Percentiles rank a stretch among this genome's conserved stretches.
Conservation (phyloP, 495 filamentous ascomycete species). For the Sporormia fimetaria region DNA sequence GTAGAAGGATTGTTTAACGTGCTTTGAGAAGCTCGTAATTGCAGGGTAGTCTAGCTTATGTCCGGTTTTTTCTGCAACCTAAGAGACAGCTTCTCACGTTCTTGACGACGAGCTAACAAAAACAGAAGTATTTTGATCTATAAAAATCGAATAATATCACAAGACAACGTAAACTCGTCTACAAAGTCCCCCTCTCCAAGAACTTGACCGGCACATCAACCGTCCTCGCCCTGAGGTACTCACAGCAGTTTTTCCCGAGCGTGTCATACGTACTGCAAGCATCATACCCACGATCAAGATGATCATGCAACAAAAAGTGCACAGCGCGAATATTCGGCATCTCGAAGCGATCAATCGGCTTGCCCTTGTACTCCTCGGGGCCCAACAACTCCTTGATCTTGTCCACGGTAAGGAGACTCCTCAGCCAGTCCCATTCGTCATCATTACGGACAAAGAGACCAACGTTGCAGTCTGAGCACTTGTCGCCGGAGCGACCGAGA, state of each 20-base stretch:
- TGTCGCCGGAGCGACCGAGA: conserved; percentile 27
- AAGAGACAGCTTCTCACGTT: too few species aligned
- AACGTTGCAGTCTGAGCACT: conserved; percentile 28
- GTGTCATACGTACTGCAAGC: conserved; percentile 21
- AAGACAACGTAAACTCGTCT: not conserved
- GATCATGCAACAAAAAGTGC: conserved; percentile 25
- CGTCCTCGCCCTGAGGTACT: conserved; percentile 23
- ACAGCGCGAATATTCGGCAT: conserved; percentile 22
- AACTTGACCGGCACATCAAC: conserved; percentile 22
- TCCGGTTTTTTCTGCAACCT: too few species aligned
- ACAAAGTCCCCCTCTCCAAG: conserved; percentile 17
- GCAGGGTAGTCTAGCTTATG: too few species aligned
- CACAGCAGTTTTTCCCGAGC: conserved; percentile 24
- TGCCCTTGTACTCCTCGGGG: conserved; percentile 14
- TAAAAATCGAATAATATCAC: not conserved
- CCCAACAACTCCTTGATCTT: conserved; percentile 23
- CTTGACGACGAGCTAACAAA: too few species aligned
- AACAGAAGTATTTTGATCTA: too few species aligned
- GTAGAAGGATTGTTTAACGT: too few species aligned
- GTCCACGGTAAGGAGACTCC: conserved; percentile 11
- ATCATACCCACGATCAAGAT: conserved; percentile 25
- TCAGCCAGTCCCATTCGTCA: conserved; percentile 24
- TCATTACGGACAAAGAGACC: conserved; percentile 27
- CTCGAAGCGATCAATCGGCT: conserved; percentile 22
- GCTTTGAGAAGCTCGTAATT: too few species aligned